Base-by-base conservation (phyloP, 345 rosid genomes). In the Toxicodendron radicans region DNA sequence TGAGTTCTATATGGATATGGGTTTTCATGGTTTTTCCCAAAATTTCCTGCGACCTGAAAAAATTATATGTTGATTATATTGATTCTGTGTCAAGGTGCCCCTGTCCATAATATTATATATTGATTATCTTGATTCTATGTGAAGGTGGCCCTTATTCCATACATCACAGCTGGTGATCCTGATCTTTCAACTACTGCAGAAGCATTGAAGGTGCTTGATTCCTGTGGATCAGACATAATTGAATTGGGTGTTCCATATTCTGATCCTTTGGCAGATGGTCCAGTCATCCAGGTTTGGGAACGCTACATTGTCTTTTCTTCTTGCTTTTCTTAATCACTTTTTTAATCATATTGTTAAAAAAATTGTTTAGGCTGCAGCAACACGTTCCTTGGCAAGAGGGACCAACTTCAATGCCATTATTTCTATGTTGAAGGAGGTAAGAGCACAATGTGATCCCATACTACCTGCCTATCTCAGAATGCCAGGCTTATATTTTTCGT, bases 131-230 rank as follows among this genome's bases (percentile, higher is more conserved):
- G 49, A 51, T 2, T 78, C 24, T 71, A 1, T 78, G 10, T 77
- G 84, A 74, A 92, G 99, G 92, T 95, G 76, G 98, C 97, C 65
- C 66, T 91, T 48, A 87, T 93, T 74, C 97, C 97, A 11, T 90
- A 86, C 86, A 95, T 93, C 72, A 95, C 99, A 30, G 99, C 97
- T 27, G 99, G 98, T 72, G 97, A 93, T 78, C 98, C 99, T 70
- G 97, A 95, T 84, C 95, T 95, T 82, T 84, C 92, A n/a, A 91
- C 97, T 24, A 89, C 97, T 16, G 97, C 94, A 0, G 85, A 90
- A 79, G 95, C 99, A 73, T 80, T 89, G 61, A 90, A 91, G 85
- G 80, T 95, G 78, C 89, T 91, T 59, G 91, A 91, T 51, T 78
- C 89, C 0, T 90, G 97, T 75, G 92, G 98, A 27, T 89, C 82